Evolutionary conservation across 164 flowering plant species (phyloP), one percentile per base, ranked within the genome.

Genomic region (Tetracentron sinense): DNA sequence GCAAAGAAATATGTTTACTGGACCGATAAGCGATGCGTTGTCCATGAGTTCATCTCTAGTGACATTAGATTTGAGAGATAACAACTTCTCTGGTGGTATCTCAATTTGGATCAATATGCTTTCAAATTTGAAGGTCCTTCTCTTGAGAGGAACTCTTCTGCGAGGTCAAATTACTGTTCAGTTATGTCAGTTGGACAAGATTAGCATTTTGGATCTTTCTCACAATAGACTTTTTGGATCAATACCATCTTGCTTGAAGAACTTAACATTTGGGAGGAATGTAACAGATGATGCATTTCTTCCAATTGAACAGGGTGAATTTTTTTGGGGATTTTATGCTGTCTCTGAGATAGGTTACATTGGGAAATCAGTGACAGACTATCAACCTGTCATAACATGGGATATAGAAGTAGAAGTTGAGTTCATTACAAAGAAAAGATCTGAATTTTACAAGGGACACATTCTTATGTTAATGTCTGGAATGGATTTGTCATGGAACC

Each of bases 191-290:
- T 12, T 68, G 21, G 5, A 46, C 12, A 31, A 48, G 5, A 0
- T 68, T 8, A 61, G 51, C 28, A 14, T 68, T n/a, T 29, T 68
- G 48, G 61, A 61, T 56, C 71, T 68, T 54, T 68, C 71, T 19
- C 22, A 28, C 8, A 68, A 61, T 48, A 46, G 56, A 35, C 66
- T 68, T 17, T 68, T 62, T 14, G 72, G 72, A 3, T 4, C 50
- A 23, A 56, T 62, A 3, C 66, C 72, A 2, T n/a, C 57, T 0
- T 68, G 67, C 50, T 26, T 69, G 50, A 38, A 20, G 27, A 38
- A 51, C 14, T 23, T 56, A 28, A 6, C 66, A 22, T 68, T 61
- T 35, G 49, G 55, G 30, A 57, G 31, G n/a, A 16, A 4, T 1
- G 21, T 14, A 1, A 11, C 14, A 14, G 22, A 25, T 25, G 26